Percentiles rank a stretch among this genome's conserved stretches.
phyloP scores from a whole-genome alignment of 768 basidiomycete genomes.

The Trichaptum fuscoviolaceum region DNA sequence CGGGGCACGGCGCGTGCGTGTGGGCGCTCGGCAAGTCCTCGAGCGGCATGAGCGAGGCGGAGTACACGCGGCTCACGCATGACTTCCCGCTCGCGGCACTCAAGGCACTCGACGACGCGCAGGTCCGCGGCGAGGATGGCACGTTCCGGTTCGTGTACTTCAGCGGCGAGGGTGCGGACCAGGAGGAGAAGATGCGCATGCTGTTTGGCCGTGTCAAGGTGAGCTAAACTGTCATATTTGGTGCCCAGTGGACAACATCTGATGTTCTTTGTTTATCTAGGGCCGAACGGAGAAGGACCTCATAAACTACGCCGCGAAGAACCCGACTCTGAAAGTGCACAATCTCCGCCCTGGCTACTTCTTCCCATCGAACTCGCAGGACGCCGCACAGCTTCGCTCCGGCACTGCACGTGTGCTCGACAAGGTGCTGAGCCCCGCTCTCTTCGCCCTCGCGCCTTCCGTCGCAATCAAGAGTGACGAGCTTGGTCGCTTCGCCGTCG shows the following conservation, averaged over 20 bases:
- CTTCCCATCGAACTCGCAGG: constrained; percentile 21
- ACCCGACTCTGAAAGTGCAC: constrained; percentile 20
- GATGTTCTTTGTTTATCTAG: constrained; percentile 11
- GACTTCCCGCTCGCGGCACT: constrained; percentile 29
- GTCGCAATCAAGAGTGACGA: constrained; percentile 1
- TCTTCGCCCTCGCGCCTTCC: neutral
- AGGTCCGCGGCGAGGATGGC: constrained; percentile 19
- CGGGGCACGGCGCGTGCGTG: constrained; percentile 29
- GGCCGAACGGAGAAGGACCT: constrained; percentile 28
- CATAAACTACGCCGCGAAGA: constrained; percentile 17
- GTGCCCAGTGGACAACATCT: neutral
- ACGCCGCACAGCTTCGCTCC: neutral
- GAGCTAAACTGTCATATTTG: constrained; percentile 6
- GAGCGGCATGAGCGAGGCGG: constrained; percentile 25
- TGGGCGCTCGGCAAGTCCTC: constrained; percentile 31
- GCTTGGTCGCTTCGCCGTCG: constrained; percentile 8
- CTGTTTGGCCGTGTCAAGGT: constrained; percentile 35
- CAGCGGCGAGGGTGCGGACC: constrained; percentile 34
- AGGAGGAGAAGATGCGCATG: constrained; percentile 23
- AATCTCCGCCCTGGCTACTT: constrained; percentile 31
- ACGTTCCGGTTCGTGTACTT: constrained; percentile 35
- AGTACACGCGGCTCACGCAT: constrained; percentile 30
- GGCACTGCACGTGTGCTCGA: neutral
- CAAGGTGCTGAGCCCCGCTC: neutral
- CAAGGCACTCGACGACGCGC: constrained; percentile 24